phyloP scores from a whole-genome alignment of 768 basidiomycete species.

The Trametes elegans region DNA sequence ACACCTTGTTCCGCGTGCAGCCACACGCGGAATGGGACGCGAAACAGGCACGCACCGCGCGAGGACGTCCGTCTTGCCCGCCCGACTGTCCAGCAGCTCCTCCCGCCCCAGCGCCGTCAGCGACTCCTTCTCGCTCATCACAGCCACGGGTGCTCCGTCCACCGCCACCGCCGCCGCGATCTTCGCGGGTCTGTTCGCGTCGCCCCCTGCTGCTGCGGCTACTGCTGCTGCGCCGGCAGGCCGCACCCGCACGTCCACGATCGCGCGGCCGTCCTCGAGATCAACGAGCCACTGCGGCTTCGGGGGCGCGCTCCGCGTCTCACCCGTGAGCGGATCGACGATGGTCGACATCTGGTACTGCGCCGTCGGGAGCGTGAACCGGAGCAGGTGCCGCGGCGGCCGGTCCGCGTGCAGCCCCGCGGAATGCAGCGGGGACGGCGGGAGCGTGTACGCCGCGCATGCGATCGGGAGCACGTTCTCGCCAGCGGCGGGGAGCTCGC shows the following conservation, averaged over 20 bases:
- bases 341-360: conserved; percentile 76
- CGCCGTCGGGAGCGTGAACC: conserved; percentile 79
- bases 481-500: conserved; percentile 1
- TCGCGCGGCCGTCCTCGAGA: conserved; percentile 56
- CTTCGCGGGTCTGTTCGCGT: conserved; percentile 28
- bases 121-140: conserved; percentile 75
- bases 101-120: conserved; percentile 70
- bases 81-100: conserved; percentile 71
- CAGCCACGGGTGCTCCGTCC: conserved; percentile 38
- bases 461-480: conserved; percentile 47
- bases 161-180: conserved; percentile 41
- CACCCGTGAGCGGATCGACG: conserved; percentile 77
- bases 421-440: conserved; percentile 79
- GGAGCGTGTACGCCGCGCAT: conserved; percentile 69
- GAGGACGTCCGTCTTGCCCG: conserved; percentile 62
- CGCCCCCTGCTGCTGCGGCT: conserved; percentile 26
- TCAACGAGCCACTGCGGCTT: conserved; percentile 74
- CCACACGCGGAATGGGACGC: conserved; percentile 11
- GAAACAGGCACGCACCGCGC: conserved; percentile 51
- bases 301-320: conserved; percentile 53
- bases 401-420: conserved; percentile 55
- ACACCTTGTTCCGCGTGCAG: neutral
- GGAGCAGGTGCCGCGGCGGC: conserved; percentile 69
- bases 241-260: conserved; percentile 56
- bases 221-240: conserved; percentile 44